These are phyloP conservation scores for Cyberlindnera saturnus DNA, from an alignment of 805 yeast species.

Conservation along the genomic window DNA sequence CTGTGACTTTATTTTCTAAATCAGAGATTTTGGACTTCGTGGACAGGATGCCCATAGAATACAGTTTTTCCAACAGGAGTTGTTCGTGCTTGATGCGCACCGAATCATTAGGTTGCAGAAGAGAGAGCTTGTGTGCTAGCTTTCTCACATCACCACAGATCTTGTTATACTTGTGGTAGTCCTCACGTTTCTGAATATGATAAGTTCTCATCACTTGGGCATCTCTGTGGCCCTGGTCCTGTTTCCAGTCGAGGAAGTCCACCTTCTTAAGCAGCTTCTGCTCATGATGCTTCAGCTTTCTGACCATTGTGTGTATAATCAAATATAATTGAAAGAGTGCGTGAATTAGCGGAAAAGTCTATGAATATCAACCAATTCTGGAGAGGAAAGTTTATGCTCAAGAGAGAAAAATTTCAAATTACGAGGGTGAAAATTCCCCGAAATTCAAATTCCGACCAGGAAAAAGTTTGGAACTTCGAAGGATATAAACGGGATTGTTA, in stretches of 20 bases:
- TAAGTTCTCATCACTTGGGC: conserved; percentile 94
- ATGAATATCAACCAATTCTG: too few relatives aligned
- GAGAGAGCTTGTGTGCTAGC: conserved; percentile 77
- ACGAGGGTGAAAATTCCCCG: too few relatives aligned
- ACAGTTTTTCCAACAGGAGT: conserved; percentile 77
- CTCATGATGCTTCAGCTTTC: conserved; percentile 92
- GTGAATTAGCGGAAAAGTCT: too few relatives aligned
- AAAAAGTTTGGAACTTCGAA: too few relatives aligned
- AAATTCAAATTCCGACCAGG: too few relatives aligned
- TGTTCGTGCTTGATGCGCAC: conserved; percentile 86
- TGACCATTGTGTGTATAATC: conserved; percentile 47
- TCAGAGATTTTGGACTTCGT: conserved; percentile 89
- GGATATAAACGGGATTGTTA: background rate
- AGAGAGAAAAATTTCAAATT: too few relatives aligned
- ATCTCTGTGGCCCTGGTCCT: conserved; percentile 91
- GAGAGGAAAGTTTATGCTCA: too few relatives aligned
- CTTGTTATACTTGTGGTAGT: conserved; percentile 88
- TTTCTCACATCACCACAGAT: conserved; percentile 90
- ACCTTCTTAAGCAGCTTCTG: conserved; percentile 91
- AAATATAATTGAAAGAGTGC: too few relatives aligned
- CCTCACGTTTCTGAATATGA: conserved; percentile 92
- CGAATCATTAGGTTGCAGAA: conserved; percentile 83
- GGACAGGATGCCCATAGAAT: conserved; percentile 81
- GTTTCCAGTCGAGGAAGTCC: conserved; percentile 96
- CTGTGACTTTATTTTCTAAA: conserved; percentile 86